Base-by-base conservation (phyloP, 306 rosid genomes). In the Prunus mongolica region DNA sequence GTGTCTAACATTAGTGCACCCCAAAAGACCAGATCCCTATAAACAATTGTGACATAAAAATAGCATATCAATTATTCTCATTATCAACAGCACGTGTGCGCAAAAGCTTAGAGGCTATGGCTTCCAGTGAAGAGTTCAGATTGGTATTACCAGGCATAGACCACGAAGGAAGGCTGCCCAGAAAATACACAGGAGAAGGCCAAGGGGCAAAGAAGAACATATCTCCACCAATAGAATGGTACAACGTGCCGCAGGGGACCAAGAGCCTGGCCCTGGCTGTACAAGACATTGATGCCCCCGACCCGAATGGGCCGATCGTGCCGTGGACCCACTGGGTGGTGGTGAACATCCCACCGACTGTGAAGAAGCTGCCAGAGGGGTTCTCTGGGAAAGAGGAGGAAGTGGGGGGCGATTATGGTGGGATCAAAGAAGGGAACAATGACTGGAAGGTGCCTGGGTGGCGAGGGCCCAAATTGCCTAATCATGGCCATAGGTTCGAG, bases 151-250 rank as follows among this genome's bases (percentile, higher is more conserved):
- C 95, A 0, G 24, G 78, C 0, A 84, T 94, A 73, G 72, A 58
- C 81, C 85, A 85, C 28, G 93, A 82, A 25, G 98, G 91, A 2
- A 86, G 80, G 75, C 12, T 94, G 12, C 97, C 93, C 0, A 74
- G 97, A 70, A 78, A 91, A 62, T 79, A 83, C 87, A 90, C 96
- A 0, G 82, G 65, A 4, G 96, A 88, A 78, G 97, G 97, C 0
- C 98, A 91, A 34, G 98, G 98, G 0, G 93, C 97, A 0, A 74
- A 78, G 80, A 91, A 78, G 82, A 86, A 94, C 81, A 78, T 82
- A 65, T 94, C 98, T 3, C 98, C 98, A 3, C 96, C 97, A 0
- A 34, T 91, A 25, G 98, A 94, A 71, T 94, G 96, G 97, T 94
- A 94, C 87, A 89, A 90, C 84, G 56, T 87, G 18, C 98, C 96